Base-by-base conservation (phyloP, 345 rosid genomes). In the Alliaria petiolata region DNA sequence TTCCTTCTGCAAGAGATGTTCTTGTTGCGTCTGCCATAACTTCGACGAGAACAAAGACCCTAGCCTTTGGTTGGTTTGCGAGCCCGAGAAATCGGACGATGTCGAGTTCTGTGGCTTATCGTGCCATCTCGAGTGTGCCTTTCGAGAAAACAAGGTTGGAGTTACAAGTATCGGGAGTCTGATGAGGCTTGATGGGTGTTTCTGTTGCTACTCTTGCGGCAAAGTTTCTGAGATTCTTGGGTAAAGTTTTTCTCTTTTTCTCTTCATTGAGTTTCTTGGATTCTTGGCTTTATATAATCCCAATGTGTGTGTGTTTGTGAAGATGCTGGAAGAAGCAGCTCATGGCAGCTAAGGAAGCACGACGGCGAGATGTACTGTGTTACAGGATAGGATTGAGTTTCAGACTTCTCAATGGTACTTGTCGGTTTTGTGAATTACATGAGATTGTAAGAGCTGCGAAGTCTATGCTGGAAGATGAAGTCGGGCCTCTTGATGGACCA, bases 141-240 rank as follows among this genome's bases (percentile, higher is more conserved):
- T 95, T 71, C 87, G 82, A 71, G 83, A 69, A 14, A 78, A 85
- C 70, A 92, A 95, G 78, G 96, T 86, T 25, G 99, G 99, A 39
- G 96, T 88, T 52, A 85, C 86, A 39, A 11, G 36, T 69, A 7
- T 69, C 49, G 72, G 68, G 1, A 20, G 63, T 44, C 22, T 78
- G 10, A 69, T 73, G 68, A 64, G 62, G 78, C 81, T 78, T 46
- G 81, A 78, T 74, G 81, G 81, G 1, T 55, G 55, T 72, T 90
- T 89, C 66, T 92, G 98, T 51, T 95, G 99, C 77, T 93, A 91
- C 69, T 84, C 97, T 8, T 95, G 99, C 47, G 99, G 98, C 75
- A 95, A 92, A 88, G 97, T 92, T 63, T 90, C 98, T 13, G 89
- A 90, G 47, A 86, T 95, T 76, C 89, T 95, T 16, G 86, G 91